Percentiles rank a stretch among this genome's conserved stretches.
Evolutionary conservation across 2,329 filamentous ascomycete genomes (phyloP).

Genomic region (Monosporascus sp.): DNA sequence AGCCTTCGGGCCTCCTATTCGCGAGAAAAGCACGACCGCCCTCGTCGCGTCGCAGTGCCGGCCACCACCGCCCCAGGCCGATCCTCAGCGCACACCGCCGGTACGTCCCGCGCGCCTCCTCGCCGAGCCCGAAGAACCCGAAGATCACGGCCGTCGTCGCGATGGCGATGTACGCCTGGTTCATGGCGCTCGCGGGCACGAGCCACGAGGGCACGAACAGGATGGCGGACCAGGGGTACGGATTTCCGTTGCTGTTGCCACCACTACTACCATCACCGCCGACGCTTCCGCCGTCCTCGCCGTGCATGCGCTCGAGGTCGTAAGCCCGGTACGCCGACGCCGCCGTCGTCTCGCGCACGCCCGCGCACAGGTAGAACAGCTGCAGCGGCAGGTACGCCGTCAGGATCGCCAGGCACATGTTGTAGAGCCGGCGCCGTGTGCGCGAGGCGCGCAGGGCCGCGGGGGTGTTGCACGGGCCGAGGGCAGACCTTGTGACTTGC

Average conservation of each 20-base stretch:
- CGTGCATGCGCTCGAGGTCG: constrained; percentile 7
- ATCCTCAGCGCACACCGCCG: constrained; percentile 20
- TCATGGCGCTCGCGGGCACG: constrained; percentile 35
- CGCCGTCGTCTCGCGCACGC: constrained; percentile 28
- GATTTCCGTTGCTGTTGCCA: constrained; percentile 34
- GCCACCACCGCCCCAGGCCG: constrained; percentile 8
- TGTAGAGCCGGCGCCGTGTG: constrained; percentile 48
- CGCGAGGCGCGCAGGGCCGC: constrained; percentile 40
- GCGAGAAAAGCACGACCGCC: neutral
- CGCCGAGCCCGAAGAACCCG: constrained; percentile 51
- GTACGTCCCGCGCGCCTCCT: constrained; percentile 48
- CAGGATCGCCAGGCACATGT: constrained; percentile 49
- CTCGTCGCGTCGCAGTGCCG: neutral
- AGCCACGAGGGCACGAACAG: constrained; percentile 37
- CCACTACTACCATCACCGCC: neutral
- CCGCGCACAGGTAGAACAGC: constrained; percentile 34
- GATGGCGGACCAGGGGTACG: constrained; percentile 43
- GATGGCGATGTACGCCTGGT: constrained; percentile 45
- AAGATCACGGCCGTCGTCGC: constrained; percentile 44
- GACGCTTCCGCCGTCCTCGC: neutral
- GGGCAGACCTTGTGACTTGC: constrained; percentile 32
- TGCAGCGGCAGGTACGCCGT: constrained; percentile 46
- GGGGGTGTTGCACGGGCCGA: constrained; percentile 33
- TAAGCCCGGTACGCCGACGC: constrained; percentile 11
- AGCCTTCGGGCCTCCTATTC: neutral